A percentile compares a stretch with the other conserved stretches of the same genome.
These are phyloP conservation scores for Pythium biforme DNA, from an alignment of 352 stramenopile species.

Conservation along the genomic window DNA sequence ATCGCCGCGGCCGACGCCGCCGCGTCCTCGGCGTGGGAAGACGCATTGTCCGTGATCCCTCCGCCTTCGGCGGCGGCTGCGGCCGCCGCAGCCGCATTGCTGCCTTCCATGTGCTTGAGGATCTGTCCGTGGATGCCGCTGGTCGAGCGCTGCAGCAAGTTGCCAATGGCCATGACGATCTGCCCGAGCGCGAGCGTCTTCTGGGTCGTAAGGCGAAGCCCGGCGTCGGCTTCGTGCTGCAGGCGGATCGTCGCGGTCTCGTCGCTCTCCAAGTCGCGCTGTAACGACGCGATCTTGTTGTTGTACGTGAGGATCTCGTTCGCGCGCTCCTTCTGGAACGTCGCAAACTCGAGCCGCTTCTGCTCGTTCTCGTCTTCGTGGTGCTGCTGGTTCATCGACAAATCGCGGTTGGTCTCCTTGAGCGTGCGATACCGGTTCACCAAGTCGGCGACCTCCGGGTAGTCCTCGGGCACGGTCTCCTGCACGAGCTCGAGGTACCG, in stretches of 20 bases:
- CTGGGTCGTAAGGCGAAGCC: conserved; percentile 84
- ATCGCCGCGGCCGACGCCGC: conserved; percentile 7
- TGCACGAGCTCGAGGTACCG: conserved; percentile 89
- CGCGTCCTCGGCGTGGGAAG: conserved; percentile 8
- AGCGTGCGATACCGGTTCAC: conserved; percentile 92
- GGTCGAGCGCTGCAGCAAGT: conserved; percentile 80
- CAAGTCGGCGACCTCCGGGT: conserved; percentile 90
- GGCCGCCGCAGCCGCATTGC: conserved; percentile 26
- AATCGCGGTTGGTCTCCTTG: conserved; percentile 87
- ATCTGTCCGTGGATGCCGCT: conserved; percentile 86
- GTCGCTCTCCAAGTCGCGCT: conserved; percentile 72
- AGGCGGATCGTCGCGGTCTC: conserved; percentile 70
- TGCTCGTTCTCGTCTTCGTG: conserved; percentile 88
- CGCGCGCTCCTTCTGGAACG: conserved; percentile 86
- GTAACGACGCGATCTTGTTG: conserved; percentile 88
- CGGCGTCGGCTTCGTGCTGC: conserved; percentile 88
- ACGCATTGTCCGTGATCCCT: not conserved
- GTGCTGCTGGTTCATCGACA: conserved; percentile 65
- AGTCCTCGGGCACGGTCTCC: conserved; percentile 89
- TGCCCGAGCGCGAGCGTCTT: conserved; percentile 90
- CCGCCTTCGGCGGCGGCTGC: conserved; percentile 9
- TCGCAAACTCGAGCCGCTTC: conserved; percentile 77
- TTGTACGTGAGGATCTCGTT: conserved; percentile 94
- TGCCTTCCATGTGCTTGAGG: conserved; percentile 84
- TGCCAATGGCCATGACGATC: conserved; percentile 88